Evolutionary conservation across 352 stramenopile genomes (phyloP), one percentile per base, ranked within the genome.

Genomic region (Phytophthora kernoviae): DNA sequence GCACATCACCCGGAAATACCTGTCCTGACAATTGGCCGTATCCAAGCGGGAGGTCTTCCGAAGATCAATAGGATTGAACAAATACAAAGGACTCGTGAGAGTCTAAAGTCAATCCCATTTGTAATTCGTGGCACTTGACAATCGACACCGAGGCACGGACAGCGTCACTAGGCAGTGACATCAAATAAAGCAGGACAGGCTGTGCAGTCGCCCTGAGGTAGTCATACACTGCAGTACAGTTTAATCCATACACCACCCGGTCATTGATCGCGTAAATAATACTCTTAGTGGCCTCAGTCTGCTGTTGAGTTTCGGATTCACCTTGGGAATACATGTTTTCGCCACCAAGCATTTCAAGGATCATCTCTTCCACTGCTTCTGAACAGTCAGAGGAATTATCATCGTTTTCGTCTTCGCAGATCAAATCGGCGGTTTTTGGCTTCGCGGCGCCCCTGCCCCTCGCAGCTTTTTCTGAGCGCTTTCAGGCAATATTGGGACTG

Each of bases 91-190:
- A 72, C 27, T 79, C 62, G 18, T 72, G 59, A 17, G 17, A 52
- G 33, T 58, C 76, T 4, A 93, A 26, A 18, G 60, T 60, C 30
- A 91, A 40, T 5, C 65, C 67, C 27, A 90, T 57, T 7, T 65
- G 64, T 22, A 89, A 45, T 18, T 47, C 54, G 58, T 74, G 61
- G 37, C 62, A 79, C 47, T 77, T 82, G 6, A 90, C 68, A 58
- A 93, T 90, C 48, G 84, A 90, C 14, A 88, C 70, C 8, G 71
- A 88, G 0, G 84, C 76, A 18, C 73, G 68, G 15, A 91, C 47
- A 41, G 78, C 84, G 22, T 83, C 75, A 9, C 70, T 68, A 17
- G 81, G 77, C 2, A 88, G 51, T 8, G 62, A 66, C 3, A 67
- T 77, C 44, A 84, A 54, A 50, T 83, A 86, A 21, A 88, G 18